Evolutionary conservation across 2,329 filamentous ascomycete species (phyloP).

Genomic region (Epichloe bromicola): DNA sequence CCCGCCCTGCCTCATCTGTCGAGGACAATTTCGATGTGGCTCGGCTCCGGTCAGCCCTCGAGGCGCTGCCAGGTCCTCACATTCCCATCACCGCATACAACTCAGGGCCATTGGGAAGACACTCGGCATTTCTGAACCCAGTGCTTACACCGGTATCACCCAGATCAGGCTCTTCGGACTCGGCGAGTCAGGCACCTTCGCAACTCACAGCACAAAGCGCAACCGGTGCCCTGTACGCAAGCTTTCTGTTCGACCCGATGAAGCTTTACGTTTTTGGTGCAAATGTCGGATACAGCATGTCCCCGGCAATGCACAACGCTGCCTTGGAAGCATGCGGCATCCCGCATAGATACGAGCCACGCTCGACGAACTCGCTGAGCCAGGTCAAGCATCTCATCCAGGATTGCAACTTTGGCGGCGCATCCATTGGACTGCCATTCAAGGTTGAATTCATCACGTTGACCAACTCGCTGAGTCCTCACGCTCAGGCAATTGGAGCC

Average conservation of each 20-base stretch:
- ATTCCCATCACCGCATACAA: constrained; percentile 52
- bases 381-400: constrained; percentile 51
- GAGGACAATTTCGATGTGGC: constrained; percentile 51
- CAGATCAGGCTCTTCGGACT: constrained; percentile 13
- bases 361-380: constrained; percentile 48
- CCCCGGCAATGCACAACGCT: constrained; percentile 65
- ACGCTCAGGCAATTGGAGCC: constrained; percentile 62
- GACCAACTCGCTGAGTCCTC: constrained; percentile 55
- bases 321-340: constrained; percentile 56
- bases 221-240: constrained; percentile 51
- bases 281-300: constrained; percentile 58
- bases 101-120: constrained; percentile 46
- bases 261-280: constrained; percentile 64
- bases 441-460: constrained; percentile 60
- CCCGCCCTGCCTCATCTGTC: constrained; percentile 40
- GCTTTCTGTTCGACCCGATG: constrained; percentile 55
- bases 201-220: constrained; percentile 47
- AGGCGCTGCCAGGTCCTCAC: constrained; percentile 24
- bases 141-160: constrained; percentile 48
- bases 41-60: constrained; percentile 37
- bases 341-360: constrained; percentile 52
- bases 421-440: constrained; percentile 60
- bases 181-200: constrained; percentile 9
- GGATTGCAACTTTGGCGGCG: constrained; percentile 57
- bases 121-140: constrained; percentile 54